These are phyloP conservation scores for Arthroderma uncinatum DNA, from an alignment of 2,329 filamentous ascomycete genomes.

Conservation along the genomic window DNA sequence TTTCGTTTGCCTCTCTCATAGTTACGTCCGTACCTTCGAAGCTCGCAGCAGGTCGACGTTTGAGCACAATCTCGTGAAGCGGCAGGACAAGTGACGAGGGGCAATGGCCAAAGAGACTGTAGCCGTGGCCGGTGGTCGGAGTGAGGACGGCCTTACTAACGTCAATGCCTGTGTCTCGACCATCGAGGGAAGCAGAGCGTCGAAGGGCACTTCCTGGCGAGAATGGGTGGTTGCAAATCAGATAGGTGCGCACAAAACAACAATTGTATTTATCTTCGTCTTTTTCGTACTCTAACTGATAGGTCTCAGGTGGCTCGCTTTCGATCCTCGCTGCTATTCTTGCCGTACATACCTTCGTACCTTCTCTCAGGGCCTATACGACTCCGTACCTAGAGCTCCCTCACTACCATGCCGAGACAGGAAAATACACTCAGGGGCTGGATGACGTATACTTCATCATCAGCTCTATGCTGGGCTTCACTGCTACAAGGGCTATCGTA, in stretches of 20 bases:
- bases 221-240: conserved; percentile 67
- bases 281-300: neutral
- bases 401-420: conserved; percentile 61
- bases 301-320: conserved; percentile 60
- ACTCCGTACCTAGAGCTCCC: conserved; percentile 78
- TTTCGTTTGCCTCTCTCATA: neutral
- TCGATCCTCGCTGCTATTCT: conserved; percentile 75
- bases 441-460: conserved; percentile 69
- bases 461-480: conserved; percentile 74
- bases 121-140: neutral
- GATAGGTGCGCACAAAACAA: conserved; percentile 49
- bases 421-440: conserved; percentile 62
- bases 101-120: neutral
- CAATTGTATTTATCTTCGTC: neutral
- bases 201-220: conserved; percentile 31
- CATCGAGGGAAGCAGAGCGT: conserved; percentile 13
- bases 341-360: conserved; percentile 71
- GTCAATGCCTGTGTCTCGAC: conserved; percentile 33
- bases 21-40: neutral
- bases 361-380: conserved; percentile 66
- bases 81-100: neutral
- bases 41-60: neutral
- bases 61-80: neutral
- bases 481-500: conserved; percentile 65
- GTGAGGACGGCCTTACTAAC: conserved; percentile 19